Percentiles rank a stretch among this genome's conserved stretches.
phyloP scores from a whole-genome alignment of 2,329 filamentous ascomycete species.

The Cladophialophora carrionii region DNA sequence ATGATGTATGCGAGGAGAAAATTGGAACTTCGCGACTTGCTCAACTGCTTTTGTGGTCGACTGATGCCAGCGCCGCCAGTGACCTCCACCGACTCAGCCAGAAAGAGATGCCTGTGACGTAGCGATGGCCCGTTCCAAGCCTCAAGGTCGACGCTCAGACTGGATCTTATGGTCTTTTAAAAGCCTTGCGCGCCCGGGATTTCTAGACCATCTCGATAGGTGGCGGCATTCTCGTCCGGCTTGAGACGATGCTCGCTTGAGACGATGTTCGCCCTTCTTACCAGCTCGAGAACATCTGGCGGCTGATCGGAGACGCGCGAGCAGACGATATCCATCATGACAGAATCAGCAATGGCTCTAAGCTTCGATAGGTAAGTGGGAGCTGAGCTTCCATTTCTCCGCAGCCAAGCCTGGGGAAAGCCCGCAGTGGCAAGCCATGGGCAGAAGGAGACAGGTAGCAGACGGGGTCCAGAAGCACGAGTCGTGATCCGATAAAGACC shows the following conservation, averaged over 20 bases:
- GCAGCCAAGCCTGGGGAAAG: conserved; percentile 26
- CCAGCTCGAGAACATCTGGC: conserved; percentile 12
- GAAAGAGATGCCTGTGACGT: conserved; percentile 15
- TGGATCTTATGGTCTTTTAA: conserved; percentile 6
- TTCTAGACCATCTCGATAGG: conserved; percentile 13
- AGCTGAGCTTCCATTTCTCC: conserved; percentile 32
- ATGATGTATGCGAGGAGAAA: conserved; percentile 5
- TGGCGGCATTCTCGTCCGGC: conserved; percentile 14
- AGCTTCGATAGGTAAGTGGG: background rate
- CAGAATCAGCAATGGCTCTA: background rate
- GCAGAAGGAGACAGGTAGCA: conserved; percentile 8
- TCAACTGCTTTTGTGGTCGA: conserved; percentile 1
- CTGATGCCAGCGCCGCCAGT: conserved; percentile 10
- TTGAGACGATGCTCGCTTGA: conserved; percentile 9
- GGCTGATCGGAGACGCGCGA: conserved; percentile 26
- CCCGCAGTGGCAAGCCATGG: background rate
- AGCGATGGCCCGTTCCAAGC: conserved; percentile 2
- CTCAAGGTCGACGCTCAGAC: background rate
- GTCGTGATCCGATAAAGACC: background rate
- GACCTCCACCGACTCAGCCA: conserved; percentile 7
- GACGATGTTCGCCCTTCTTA: conserved; percentile 17
- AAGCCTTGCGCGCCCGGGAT: background rate
- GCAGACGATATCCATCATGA: background rate
- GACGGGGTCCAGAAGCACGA: background rate
- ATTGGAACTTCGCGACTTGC: background rate